Base-by-base conservation (phyloP, 805 yeast species). In the Wickerhamomyces bovis region DNA sequence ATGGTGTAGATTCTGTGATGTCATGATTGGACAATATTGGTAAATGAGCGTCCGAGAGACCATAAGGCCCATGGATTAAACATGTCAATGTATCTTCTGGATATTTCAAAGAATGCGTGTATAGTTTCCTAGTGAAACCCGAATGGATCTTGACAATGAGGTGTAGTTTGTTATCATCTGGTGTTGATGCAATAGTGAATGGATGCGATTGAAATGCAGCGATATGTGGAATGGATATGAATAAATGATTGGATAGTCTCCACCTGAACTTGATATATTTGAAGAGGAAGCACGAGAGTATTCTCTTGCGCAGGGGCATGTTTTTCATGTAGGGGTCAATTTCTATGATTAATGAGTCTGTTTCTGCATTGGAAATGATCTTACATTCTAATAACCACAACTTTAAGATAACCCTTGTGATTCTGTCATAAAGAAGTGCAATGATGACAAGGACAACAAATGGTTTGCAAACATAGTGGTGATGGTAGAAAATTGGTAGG, bases 41-140 rank as follows among this genome's bases (percentile, higher is more conserved):
- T 1, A 60, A 42, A 21, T 53, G 51, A 2, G 22, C 31, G 20
- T 47, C 48, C 0, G 62, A 55, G 4, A 45, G 36, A 3, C 64
- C 64, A 42, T 57, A 60, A 5, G 64, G 63, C 12, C 63, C 64
- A 50, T 59, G 53, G n/a, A 60, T 43, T 15, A 58, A 30, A 38
- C 63, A 56, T 1, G 48, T 49, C 28, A 53, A 53, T 12, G 11
- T 21, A 18, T 22, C n/a, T 1, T 45, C 39, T 7, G 44, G 30
- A 19, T 42, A 38, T 1, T 2, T n/a, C 3, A 45, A 16, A 3
- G 49, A 38, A 16, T 42, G 11, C n/a, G 48, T 18, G 31, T 47
- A 56, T 18, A 60, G 39, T 39, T 31, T 50, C 28, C 48, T 47
- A 2, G 64, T 60, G 41, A 60, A 60, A 0, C 63, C 61, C 3